Percentiles rank a stretch among this genome's conserved stretches.
Evolutionary conservation across 441 rosid genomes (phyloP).

Genomic region (Gossypium gossypioides): DNA sequence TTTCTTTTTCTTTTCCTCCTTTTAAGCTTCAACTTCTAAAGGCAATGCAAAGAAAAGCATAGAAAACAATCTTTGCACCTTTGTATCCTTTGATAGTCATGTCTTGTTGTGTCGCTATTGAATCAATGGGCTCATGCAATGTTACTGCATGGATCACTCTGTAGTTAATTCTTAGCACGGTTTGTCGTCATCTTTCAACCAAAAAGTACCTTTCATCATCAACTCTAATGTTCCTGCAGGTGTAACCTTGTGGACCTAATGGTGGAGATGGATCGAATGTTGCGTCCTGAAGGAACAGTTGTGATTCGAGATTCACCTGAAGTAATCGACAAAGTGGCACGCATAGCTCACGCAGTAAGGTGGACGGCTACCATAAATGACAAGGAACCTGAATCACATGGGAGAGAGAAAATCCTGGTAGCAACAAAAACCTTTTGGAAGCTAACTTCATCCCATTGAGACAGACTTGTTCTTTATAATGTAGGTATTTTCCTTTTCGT

Average conservation of each 20-base stretch:
- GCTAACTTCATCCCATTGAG: constrained; percentile 43
- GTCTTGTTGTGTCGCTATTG: background rate
- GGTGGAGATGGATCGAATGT: constrained; percentile 86
- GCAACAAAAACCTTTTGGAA: constrained; percentile 69
- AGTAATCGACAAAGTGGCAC: constrained; percentile 56
- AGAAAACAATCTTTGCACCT: background rate
- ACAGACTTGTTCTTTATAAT: constrained; percentile 21
- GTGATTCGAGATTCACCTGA: constrained; percentile 80
- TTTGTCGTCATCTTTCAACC: background rate
- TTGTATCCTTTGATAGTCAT: background rate
- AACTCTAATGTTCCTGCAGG: constrained; percentile 35
- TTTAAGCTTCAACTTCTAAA: background rate
- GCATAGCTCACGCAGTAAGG: constrained; percentile 58
- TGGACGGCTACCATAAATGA: constrained; percentile 57
- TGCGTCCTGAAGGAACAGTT: constrained; percentile 84
- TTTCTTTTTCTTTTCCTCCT: background rate
- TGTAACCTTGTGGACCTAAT: constrained; percentile 77
- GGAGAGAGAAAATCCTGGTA: constrained; percentile 65
- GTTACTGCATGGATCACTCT: background rate
- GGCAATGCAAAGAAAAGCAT: background rate
- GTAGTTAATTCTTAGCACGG: background rate
- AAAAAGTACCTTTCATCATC: background rate
- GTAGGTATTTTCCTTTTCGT: constrained; percentile 30
- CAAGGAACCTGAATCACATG: constrained; percentile 79
- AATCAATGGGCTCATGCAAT: background rate